These are phyloP conservation scores for Ceratocystis eucalypticola DNA, from an alignment of 2,329 filamentous ascomycete genomes.

Conservation along the genomic window DNA sequence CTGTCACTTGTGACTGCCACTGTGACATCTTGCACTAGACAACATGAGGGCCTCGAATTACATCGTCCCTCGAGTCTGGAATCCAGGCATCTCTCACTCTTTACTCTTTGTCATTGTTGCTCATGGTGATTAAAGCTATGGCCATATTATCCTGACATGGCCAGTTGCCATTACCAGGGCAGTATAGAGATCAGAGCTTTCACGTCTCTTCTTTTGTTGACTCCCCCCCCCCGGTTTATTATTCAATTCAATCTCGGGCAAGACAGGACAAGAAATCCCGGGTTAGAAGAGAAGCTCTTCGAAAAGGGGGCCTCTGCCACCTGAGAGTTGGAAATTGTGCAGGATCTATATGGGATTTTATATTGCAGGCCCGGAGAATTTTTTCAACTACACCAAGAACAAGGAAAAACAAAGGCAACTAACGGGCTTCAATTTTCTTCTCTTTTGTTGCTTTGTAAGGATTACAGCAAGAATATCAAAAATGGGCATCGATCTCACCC, in stretches of 20 bases:
- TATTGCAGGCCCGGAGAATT: conserved; percentile 2
- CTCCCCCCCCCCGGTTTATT: too few relatives aligned
- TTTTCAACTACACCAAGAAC: not conserved
- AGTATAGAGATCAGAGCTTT: not conserved
- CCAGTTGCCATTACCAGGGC: not conserved
- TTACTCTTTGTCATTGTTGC: not conserved
- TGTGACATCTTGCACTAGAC: not conserved
- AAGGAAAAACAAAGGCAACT: not conserved
- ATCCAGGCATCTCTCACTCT: too few relatives aligned
- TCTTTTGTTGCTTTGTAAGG: not conserved
- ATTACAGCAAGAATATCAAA: not conserved
- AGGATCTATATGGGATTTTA: conserved; percentile 3
- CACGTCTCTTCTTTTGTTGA: not conserved
- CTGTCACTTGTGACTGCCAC: not conserved
- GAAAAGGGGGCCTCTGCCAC: not conserved
- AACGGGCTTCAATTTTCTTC: not conserved
- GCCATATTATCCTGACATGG: not conserved
- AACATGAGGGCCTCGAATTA: too few relatives aligned
- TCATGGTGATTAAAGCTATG: not conserved
- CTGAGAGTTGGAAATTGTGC: not conserved
- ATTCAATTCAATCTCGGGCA: not conserved
- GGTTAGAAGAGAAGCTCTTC: not conserved
- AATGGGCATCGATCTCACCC: not conserved
- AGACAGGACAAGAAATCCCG: not conserved
- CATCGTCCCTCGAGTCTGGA: too few relatives aligned